A percentile compares a stretch with the other conserved stretches of the same genome.
phyloP scores from a whole-genome alignment of 768 basidiomycete species.

The Xerocomus spinulosus region DNA sequence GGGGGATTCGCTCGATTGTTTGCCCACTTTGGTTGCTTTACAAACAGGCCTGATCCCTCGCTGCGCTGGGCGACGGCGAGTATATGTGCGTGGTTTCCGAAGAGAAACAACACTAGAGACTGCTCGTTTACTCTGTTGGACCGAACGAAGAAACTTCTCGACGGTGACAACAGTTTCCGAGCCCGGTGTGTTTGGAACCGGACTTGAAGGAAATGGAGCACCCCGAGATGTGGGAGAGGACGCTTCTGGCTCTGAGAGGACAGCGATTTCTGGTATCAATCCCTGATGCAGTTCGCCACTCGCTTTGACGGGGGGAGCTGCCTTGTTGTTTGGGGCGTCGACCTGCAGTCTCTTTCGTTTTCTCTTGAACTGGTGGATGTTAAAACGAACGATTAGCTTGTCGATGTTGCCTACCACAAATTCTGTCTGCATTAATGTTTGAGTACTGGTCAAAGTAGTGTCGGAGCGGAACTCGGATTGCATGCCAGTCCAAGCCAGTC shows the following conservation, averaged over 20 bases:
- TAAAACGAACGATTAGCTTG: neutral
- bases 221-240: neutral
- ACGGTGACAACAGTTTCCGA: slow-evolving; percentile 19
- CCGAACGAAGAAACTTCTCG: slow-evolving; percentile 23
- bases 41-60: neutral
- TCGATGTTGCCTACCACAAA: slow-evolving; percentile 20
- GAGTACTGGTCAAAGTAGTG: neutral
- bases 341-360: slow-evolving; percentile 21
- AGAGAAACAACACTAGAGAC: neutral
- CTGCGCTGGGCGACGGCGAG: neutral
- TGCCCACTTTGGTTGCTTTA: neutral
- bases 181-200: neutral
- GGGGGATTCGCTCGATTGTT: neutral
- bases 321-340: neutral
- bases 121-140: neutral
- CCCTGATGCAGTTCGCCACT: neutral
- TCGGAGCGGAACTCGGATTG: too few relatives aligned
- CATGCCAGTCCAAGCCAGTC: too few relatives aligned
- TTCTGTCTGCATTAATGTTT: slow-evolving; percentile 10
- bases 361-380: slow-evolving; percentile 21
- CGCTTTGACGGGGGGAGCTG: neutral
- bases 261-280: slow-evolving; percentile 18
- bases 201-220: neutral
- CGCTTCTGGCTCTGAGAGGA: slow-evolving; percentile 7
- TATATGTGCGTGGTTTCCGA: slow-evolving; percentile 19